These are phyloP conservation scores for Malbranchea zuffiana DNA, from an alignment of 2,329 filamentous ascomycete genomes.

Conservation along the genomic window DNA sequence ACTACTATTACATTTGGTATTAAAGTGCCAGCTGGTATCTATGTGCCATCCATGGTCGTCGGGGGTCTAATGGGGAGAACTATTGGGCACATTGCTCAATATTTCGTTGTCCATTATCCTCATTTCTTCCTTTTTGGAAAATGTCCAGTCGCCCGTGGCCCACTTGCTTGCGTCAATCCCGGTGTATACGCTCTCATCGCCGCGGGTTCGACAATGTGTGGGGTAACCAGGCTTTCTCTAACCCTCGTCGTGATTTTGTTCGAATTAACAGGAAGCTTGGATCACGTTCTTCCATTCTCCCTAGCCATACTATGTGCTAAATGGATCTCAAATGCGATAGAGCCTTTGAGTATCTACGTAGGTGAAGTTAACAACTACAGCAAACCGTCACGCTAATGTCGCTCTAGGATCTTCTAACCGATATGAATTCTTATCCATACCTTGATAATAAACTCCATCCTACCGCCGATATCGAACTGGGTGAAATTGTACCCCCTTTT, in stretches of 20 bases:
- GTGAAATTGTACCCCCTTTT: constrained; percentile 69
- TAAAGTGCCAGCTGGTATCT: constrained; percentile 93
- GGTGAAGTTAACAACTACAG: constrained; percentile 26
- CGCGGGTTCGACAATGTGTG: constrained; percentile 94
- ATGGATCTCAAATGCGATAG: constrained; percentile 92
- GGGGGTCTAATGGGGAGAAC: constrained; percentile 84
- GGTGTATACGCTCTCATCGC: constrained; percentile 95
- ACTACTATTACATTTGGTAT: constrained; percentile 91
- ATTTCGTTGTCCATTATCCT: constrained; percentile 63
- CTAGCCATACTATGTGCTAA: constrained; percentile 88
- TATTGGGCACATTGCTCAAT: constrained; percentile 76
- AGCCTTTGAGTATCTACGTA: constrained; percentile 86
- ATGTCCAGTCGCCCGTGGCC: constrained; percentile 56
- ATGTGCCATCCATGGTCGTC: constrained; percentile 97
- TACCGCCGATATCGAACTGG: constrained; percentile 76
- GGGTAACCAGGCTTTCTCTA: constrained; percentile 84
- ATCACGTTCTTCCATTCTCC: constrained; percentile 92
- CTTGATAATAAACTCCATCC: constrained; percentile 94
- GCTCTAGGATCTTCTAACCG: constrained; percentile 69
- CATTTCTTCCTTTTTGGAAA: constrained; percentile 60
- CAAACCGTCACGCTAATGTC: constrained; percentile 14
- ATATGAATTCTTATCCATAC: constrained; percentile 96
- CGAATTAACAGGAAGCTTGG: constrained; percentile 84
- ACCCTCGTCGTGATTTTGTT: constrained; percentile 93
- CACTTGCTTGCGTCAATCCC: constrained; percentile 80